These are phyloP conservation scores for Linum usitatissimum DNA, from an alignment of 345 rosid species.

Conservation along the genomic window DNA sequence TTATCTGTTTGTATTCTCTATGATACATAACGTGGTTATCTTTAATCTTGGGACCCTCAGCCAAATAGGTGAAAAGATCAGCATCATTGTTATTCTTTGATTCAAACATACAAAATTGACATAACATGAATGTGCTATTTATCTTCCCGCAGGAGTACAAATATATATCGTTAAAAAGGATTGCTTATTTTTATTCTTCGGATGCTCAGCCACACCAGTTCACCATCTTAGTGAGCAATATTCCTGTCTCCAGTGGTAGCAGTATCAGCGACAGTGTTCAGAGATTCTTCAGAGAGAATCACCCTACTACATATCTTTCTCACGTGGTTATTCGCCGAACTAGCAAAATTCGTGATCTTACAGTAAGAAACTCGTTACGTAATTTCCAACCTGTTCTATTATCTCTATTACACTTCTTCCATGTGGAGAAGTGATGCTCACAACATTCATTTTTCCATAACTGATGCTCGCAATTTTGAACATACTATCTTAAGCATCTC, in stretches of 20 bases:
- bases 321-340: slow-evolving; percentile 68
- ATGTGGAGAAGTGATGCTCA: background rate
- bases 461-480: too few species aligned
- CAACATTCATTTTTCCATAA: background rate
- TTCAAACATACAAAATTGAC: background rate
- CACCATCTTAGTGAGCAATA: slow-evolving; percentile 70
- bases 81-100: background rate
- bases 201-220: slow-evolving; percentile 92
- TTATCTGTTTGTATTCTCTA: background rate
- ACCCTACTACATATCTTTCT: slow-evolving; percentile 67
- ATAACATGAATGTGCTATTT: slow-evolving; percentile 9
- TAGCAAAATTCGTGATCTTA: slow-evolving; percentile 52
- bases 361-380: slow-evolving; percentile 36
- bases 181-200: slow-evolving; percentile 61
- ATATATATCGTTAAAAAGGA: slow-evolving; percentile 58
- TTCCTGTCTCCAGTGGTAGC: slow-evolving; percentile 60
- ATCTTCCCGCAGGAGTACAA: slow-evolving; percentile 63
- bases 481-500: too few species aligned
- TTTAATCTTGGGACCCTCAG: background rate
- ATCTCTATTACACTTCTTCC: background rate
- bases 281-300: slow-evolving; percentile 56
- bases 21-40: slow-evolving; percentile 1
- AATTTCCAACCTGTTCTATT: background rate
- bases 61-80: background rate
- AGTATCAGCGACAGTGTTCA: slow-evolving; percentile 72